Evolutionary conservation across 2,329 filamentous ascomycete species (phyloP).

Genomic region (Pestalotiopsis fici): DNA sequence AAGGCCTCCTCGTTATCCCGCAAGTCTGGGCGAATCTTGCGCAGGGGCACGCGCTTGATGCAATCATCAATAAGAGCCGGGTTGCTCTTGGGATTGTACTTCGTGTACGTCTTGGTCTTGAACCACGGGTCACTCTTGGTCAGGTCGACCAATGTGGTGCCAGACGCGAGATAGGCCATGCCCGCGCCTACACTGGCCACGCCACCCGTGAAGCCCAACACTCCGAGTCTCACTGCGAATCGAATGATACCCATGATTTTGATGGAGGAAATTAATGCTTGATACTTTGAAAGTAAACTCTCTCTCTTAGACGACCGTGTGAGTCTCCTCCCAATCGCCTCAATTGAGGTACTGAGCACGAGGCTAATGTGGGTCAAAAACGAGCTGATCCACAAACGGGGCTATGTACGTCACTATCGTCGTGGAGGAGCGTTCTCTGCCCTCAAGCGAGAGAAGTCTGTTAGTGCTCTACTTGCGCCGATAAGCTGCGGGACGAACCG

Average conservation of each 20-base stretch:
- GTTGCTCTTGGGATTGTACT: slow-evolving; percentile 64
- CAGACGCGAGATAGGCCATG: slow-evolving; percentile 51
- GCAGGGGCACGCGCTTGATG: slow-evolving; percentile 62
- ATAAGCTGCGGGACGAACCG: not conserved
- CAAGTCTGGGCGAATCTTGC: slow-evolving; percentile 65
- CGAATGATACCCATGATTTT: slow-evolving; percentile 54
- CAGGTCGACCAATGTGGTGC: slow-evolving; percentile 58
- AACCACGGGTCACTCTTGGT: slow-evolving; percentile 62
- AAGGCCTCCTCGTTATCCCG: slow-evolving; percentile 60
- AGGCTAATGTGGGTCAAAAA: not conserved
- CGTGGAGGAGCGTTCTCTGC: not conserved
- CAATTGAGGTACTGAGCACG: not conserved
- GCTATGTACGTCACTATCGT: not conserved
- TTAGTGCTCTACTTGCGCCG: not conserved
- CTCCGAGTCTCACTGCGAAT: slow-evolving; percentile 40
- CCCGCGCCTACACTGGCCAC: slow-evolving; percentile 49
- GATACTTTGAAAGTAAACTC: not conserved
- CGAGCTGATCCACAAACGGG: not conserved
- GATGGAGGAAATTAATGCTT: not conserved
- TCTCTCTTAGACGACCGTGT: not conserved
- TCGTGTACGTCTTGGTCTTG: slow-evolving; percentile 54
- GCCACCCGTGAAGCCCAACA: slow-evolving; percentile 47
- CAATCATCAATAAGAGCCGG: slow-evolving; percentile 66
- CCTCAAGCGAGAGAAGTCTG: not conserved
- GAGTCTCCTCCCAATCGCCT: not conserved